Conservation (phyloP, 768 basidiomycete species). For the Crepidotus variabilis region DNA sequence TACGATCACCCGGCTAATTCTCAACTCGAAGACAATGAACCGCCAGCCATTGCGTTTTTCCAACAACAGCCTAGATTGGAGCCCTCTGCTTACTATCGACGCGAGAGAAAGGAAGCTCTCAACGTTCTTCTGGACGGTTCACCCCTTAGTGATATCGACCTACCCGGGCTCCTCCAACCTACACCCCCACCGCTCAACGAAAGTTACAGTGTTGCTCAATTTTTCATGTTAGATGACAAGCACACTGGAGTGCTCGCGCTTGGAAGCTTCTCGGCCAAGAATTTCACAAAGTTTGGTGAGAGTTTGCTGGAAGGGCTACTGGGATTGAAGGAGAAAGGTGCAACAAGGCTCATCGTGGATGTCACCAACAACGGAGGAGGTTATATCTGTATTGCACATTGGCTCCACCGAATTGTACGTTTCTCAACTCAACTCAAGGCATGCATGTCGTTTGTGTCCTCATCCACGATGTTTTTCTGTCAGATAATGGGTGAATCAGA, state of each 20-base stretch:
- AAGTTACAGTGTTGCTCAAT: constrained; percentile 49
- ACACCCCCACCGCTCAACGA: constrained; percentile 31
- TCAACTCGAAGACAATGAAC: constrained; percentile 8
- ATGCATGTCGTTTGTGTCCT: not conserved
- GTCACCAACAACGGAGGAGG: constrained; percentile 53
- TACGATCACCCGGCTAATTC: constrained; percentile 18
- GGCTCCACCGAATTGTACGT: constrained; percentile 42
- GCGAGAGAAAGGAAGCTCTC: constrained; percentile 34
- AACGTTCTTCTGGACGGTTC: constrained; percentile 47
- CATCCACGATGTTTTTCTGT: not conserved
- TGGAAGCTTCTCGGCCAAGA: constrained; percentile 50
- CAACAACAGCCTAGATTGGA: constrained; percentile 31
- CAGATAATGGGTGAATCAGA: constrained; percentile 50
- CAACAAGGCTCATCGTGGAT: constrained; percentile 53
- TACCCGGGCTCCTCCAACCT: constrained; percentile 38
- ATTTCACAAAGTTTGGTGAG: constrained; percentile 36
- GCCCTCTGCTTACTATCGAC: constrained; percentile 18
- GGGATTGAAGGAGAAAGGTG: constrained; percentile 43
- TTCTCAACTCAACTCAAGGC: not conserved
- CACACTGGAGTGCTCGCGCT: constrained; percentile 54
- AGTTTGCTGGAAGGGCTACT: constrained; percentile 44
- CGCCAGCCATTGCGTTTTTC: constrained; percentile 28
- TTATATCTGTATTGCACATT: constrained; percentile 58
- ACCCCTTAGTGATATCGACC: constrained; percentile 40
- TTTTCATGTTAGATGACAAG: constrained; percentile 49